Evolutionary conservation across 176 grass and related monocot genomes (phyloP), one percentile per base, ranked within the genome.

Genomic region (Zoysia japonica): DNA sequence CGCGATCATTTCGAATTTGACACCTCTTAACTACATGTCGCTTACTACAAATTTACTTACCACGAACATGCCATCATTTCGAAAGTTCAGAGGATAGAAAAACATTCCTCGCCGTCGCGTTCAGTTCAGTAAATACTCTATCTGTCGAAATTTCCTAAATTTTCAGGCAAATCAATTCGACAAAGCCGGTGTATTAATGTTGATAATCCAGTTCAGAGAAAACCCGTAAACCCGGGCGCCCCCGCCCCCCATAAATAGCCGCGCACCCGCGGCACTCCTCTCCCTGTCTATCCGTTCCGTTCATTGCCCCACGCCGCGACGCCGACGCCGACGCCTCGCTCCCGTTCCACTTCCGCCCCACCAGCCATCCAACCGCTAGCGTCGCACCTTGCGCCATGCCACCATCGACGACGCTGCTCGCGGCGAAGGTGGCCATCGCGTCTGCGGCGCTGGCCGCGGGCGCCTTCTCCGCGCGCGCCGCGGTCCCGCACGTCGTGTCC

Each of bases 401-500:
- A 3, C 55, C 59, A n/a, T n/a, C 49, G 61, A 77, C 82, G 64
- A 87, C 78, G 75, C 10, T 71, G 55, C 66, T 80, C 9, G 88
- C 80, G 44, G 76, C 88, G 2, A 93, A 97, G 80, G 80, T 93
- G 70, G 83, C 68, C 47, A 19, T 92, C 47, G 47, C 85, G 46
- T 55, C 81, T 7, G 57, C 79, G 0, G 87, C 72, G 46, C 49
- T 85, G 5, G 77, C 88, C 11, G 77, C 75, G 53, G 73, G 61
- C 1, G 72, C 61, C 3, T n/a, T 81, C 5, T 13, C 91, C 3
- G 88, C 60, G 10, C 75, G 81, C 13, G 45, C 82, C 5, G 80
- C 68, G 7, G 44, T 86, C 19, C 92, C 92, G 38, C 82, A 89
- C 2, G 36, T 93, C 63, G 45, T 76, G 12, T 77, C 63, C 17